Base-by-base conservation (phyloP, 345 rosid species). In the Euphorbia peplus region DNA sequence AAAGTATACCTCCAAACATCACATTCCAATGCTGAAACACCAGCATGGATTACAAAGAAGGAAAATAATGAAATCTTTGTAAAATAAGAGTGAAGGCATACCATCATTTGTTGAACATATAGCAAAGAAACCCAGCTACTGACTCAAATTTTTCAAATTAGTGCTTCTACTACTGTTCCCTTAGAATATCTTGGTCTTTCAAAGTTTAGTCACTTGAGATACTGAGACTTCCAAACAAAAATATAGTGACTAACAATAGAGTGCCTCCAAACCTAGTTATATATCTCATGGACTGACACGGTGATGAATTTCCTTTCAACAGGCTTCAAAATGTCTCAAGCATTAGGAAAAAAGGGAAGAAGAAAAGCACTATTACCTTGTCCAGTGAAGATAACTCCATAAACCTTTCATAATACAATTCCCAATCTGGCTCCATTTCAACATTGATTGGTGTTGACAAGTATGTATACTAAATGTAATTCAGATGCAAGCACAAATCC, bases 351-450 rank as follows among this genome's bases (percentile, higher is more conserved):
- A 51, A 19, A 18, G 26, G 11, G 18, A 32, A 42, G 30, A 25
- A 75, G 7, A 48, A 30, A 52, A 46, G 46, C 32, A 65, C 56
- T n/a, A 65, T 80, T 82, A 88, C 98, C 98, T 89, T 93, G 57
- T 93, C 95, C 48, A 91, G 81, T 73, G 86, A 73, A 72, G 98
- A 89, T 83, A 93, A 76, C 73, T 88, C 90, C 97, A 88, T 82
- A 80, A 89, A 93, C 68, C 91, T 83, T 73, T 84, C 90, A 78
- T 93, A 89, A 79, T 84, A 93, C 73, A 93, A 70, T 69, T 93
- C 98, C 97, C 98, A 93, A 73, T 91, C 90, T 79, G 97, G 97
- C 77, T 89, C 96, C 77, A 93, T 85, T 67, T 90, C 93, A 75
- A 91, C 96, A 70, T 91, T 93, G 77, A 85, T 89, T 37, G 98